Evolutionary conservation across 768 basidiomycete species (phyloP), one percentile per base, ranked within the genome.

Genomic region (Strobilomyces confusus): DNA sequence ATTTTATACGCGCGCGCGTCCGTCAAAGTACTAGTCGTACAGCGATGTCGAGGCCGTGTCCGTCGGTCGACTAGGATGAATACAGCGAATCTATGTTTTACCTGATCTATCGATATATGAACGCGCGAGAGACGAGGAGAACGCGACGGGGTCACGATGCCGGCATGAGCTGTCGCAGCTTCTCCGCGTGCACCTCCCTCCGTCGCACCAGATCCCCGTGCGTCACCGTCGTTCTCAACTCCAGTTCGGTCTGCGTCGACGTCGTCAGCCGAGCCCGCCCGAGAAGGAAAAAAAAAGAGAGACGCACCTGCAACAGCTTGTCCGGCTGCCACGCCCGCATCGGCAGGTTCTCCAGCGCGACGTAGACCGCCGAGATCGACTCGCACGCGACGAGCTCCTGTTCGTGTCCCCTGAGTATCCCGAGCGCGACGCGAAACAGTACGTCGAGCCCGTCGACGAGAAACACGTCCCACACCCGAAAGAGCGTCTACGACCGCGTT

Each of bases 401-500:
- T 67, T 95, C 92, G 68, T 90, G 91, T 53, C 76, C 80, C 52
- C 87, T 86, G 46, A 99, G 76, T 38, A 98, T 92, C 19, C 84
- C 87, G 38, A 98, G 76, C 0, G 94, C 92, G 43, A 95, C 71
- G n/a, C 95, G 85, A 72, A 94, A 94, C 17, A 95, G 77, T 6
- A 93, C 89, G 59, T 95, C 92, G 23, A 93, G 76, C 2, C 95
- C 95, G 63, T 97, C 93, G 2, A 95, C 84, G 52, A 98, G 82
- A 70, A 98, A 91, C 19, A 97, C 78, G 62, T 99, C 95, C 95
- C 97, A 98, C 7, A 98, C 86, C 46, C 95, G 78, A 72, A 98
- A 95, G 37, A 98, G 75, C 0, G 95, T 98, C 92, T 94, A 49
- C 11, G 23, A n/a, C n/a, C n/a, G n/a, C n/a, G n/a, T n/a, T 32